A percentile compares a stretch with the other conserved stretches of the same genome.
Conservation (phyloP, 208 protist genomes). For the Acanthamoeba culbertsoni region DNA sequence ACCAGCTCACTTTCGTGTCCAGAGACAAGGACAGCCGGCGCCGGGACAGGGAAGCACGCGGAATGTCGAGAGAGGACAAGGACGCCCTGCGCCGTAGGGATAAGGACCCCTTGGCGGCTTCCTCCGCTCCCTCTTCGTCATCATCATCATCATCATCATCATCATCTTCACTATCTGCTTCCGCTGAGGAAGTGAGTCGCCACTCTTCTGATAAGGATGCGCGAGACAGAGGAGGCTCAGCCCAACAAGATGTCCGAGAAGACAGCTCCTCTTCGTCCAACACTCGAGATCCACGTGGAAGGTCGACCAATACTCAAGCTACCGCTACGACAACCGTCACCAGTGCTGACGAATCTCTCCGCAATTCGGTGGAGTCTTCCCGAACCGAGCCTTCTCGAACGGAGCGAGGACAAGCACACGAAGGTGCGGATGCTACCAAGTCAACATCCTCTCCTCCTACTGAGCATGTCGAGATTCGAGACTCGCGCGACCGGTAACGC, state of each 20-base stretch:
- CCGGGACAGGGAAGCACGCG: neutral
- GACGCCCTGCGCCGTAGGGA: neutral
- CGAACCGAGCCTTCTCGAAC: neutral
- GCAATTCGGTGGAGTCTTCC: neutral
- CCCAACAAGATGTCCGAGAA: neutral
- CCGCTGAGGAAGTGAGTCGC: neutral
- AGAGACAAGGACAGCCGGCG: neutral
- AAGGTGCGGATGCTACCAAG: neutral
- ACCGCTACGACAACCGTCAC: neutral
- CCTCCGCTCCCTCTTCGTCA: neutral
- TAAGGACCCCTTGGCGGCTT: neutral
- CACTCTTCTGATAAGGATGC: neutral
- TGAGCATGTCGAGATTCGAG: neutral
- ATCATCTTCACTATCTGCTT: neutral
- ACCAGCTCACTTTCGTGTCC: neutral
- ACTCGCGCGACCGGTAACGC: no score
- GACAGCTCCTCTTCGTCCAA: neutral
- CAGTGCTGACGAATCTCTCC: neutral
- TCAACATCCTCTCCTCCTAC: neutral
- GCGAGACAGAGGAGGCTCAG: neutral
- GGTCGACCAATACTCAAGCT: no score
- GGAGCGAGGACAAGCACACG: neutral
- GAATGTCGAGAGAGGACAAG: neutral
- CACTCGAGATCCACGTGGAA: neutral
- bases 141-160: neutral